phyloP scores from a whole-genome alignment of 2,329 filamentous ascomycete genomes.

The Ophiosphaerella korrae region DNA sequence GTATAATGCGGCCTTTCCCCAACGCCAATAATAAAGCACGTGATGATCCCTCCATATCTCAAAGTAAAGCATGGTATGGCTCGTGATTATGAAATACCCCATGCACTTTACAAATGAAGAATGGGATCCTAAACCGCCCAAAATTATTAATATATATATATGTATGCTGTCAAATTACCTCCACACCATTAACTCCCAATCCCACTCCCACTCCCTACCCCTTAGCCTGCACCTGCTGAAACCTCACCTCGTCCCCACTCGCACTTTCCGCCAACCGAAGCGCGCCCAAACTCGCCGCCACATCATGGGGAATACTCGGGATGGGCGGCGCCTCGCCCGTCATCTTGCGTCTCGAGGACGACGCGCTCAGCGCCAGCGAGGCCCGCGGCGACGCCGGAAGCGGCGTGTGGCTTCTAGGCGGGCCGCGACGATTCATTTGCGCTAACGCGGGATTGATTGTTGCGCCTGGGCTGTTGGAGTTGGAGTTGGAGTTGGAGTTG shows the following conservation, averaged over 20 bases:
- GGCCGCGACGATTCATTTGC: conserved; percentile 14
- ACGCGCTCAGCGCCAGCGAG: conserved; percentile 16
- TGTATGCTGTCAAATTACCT: no score
- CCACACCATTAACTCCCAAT: no score
- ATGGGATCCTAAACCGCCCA: no score
- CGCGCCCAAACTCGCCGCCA: conserved; percentile 9
- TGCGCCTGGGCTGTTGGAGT: not conserved
- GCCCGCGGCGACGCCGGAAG: conserved; percentile 24
- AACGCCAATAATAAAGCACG: no score
- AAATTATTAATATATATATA: no score
- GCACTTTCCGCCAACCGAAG: conserved; percentile 7
- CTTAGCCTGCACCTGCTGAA: conserved; percentile 8
- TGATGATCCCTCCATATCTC: no score
- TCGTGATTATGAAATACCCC: no score
- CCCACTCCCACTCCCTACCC: no score
- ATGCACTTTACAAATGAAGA: no score
- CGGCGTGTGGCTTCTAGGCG: conserved; percentile 14
- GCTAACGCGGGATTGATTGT: conserved; percentile 15
- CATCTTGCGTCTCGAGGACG: conserved; percentile 6
- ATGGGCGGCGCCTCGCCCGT: conserved; percentile 9
- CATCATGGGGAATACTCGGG: not conserved
- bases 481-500: not conserved
- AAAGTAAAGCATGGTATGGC: no score
- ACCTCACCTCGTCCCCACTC: conserved; percentile 14
- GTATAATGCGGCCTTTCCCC: no score